These are phyloP conservation scores for Phytophthora sojae DNA, from an alignment of 352 stramenopile genomes.

Conservation along the genomic window DNA sequence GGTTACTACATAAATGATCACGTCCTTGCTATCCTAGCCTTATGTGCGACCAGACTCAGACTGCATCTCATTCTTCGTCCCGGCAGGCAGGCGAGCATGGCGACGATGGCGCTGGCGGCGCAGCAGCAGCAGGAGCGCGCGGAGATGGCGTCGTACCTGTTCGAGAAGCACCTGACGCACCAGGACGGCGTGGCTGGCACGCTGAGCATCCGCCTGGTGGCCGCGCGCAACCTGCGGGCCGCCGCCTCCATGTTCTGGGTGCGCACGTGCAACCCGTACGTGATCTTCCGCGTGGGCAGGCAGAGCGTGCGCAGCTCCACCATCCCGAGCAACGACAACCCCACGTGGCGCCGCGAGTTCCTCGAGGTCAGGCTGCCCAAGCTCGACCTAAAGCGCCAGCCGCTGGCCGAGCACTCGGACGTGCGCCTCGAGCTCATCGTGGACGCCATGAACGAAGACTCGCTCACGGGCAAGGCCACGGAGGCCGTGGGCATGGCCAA, in stretches of 20 bases:
- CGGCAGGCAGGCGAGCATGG: neutral
- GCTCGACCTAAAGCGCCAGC: constrained; percentile 62
- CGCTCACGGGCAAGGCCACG: constrained; percentile 75
- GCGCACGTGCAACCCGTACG: constrained; percentile 84
- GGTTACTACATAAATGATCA: neutral
- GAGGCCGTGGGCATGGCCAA: constrained; percentile 82
- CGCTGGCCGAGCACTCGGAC: constrained; percentile 73
- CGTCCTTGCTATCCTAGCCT: neutral
- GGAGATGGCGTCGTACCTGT: constrained; percentile 68
- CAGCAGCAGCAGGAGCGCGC: constrained; percentile 46
- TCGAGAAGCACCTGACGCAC: constrained; percentile 81
- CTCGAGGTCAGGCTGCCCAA: constrained; percentile 83
- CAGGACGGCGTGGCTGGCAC: constrained; percentile 78
- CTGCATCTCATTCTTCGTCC: constrained; percentile 14
- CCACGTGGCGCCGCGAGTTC: constrained; percentile 76
- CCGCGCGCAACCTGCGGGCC: constrained; percentile 73
- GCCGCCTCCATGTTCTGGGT: constrained; percentile 85
- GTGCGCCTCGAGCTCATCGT: constrained; percentile 77
- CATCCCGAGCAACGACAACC: constrained; percentile 76
- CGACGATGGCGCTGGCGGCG: constrained; percentile 42
- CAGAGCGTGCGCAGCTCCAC: constrained; percentile 73
- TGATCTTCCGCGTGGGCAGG: constrained; percentile 86
- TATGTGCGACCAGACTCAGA: neutral
- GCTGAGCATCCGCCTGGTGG: constrained; percentile 75
- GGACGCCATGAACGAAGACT: constrained; percentile 88